These are phyloP conservation scores for Gastrodia elata DNA, from an alignment of 106 monocot genomes.

Conservation along the genomic window DNA sequence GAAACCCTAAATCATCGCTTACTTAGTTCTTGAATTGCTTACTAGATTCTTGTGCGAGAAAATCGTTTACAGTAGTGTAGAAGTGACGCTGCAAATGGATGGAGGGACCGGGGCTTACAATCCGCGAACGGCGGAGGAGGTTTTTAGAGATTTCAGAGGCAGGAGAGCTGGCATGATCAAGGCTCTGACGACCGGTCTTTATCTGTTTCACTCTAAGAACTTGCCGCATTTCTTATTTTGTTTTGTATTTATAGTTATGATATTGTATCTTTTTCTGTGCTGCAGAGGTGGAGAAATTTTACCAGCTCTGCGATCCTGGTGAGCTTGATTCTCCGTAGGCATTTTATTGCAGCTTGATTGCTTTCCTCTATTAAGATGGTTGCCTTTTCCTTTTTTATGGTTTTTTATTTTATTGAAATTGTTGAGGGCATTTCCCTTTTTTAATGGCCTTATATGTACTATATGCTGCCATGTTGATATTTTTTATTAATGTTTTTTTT, in stretches of 20 bases:
- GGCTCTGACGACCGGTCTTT: constrained; percentile 25
- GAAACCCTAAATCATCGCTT: background rate
- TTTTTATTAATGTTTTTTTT: background rate
- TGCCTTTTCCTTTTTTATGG: background rate
- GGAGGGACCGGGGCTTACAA: constrained; percentile 13
- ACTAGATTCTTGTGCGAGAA: background rate
- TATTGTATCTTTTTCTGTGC: background rate
- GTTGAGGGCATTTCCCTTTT: too few species aligned
- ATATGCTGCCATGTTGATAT: background rate
- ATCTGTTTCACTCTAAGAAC: background rate
- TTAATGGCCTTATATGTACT: background rate
- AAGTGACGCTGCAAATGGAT: constrained; percentile 15
- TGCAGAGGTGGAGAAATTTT: constrained; percentile 54
- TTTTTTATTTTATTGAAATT: background rate
- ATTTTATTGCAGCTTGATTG: background rate
- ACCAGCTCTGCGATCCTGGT: constrained; percentile 62
- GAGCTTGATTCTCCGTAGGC: constrained; percentile 9
- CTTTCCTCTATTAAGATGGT: background rate
- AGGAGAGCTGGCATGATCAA: constrained; percentile 28
- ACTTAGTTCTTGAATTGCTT: background rate
- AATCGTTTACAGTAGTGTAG: background rate
- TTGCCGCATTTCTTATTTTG: background rate
- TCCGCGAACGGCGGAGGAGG: constrained; percentile 26
- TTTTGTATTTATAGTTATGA: background rate
- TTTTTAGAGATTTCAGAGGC: constrained; percentile 30